Conservation (phyloP, 768 basidiomycete species). For the Panus rudis region DNA sequence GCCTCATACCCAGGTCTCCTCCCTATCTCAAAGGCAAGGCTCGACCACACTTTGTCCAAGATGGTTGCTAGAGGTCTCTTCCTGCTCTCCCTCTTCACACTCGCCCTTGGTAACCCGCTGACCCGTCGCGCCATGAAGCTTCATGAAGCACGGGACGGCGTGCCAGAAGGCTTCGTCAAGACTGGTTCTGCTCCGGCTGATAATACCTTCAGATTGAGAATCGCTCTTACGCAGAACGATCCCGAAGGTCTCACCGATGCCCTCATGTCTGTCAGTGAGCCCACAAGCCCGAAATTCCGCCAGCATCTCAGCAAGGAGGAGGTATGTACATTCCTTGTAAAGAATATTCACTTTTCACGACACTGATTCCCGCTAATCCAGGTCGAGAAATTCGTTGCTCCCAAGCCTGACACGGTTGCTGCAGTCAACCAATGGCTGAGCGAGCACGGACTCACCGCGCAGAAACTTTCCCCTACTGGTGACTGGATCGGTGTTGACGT, state of each 20-base stretch:
- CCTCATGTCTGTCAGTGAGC: constrained; percentile 31
- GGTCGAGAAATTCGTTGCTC: constrained; percentile 22
- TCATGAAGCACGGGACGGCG: constrained; percentile 21
- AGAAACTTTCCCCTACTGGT: constrained; percentile 18
- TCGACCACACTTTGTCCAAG: no score
- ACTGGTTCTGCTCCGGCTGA: constrained; percentile 24
- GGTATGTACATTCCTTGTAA: constrained; percentile 17
- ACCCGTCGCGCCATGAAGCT: constrained; percentile 19
- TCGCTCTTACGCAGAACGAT: constrained; percentile 30
- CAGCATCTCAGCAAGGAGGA: constrained; percentile 32
- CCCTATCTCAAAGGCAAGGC: constrained; percentile 6
- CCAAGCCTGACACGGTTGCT: constrained; percentile 18
- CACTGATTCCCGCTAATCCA: constrained; percentile 1
- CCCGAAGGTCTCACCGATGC: constrained; percentile 29
- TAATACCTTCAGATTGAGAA: constrained; percentile 27
- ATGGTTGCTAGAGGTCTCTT: constrained; percentile 15
- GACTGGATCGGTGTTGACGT: constrained; percentile 31
- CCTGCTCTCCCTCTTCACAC: constrained; percentile 9
- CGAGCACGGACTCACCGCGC: constrained; percentile 20
- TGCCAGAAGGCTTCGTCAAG: constrained; percentile 24
- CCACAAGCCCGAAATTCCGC: constrained; percentile 28
- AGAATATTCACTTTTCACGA: neutral
- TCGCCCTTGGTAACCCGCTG: constrained; percentile 15
- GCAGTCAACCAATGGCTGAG: constrained; percentile 23
- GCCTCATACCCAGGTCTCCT: constrained; percentile 4